Evolutionary conservation across 345 rosid genomes (phyloP).

Genomic region (Linum lewisii): DNA sequence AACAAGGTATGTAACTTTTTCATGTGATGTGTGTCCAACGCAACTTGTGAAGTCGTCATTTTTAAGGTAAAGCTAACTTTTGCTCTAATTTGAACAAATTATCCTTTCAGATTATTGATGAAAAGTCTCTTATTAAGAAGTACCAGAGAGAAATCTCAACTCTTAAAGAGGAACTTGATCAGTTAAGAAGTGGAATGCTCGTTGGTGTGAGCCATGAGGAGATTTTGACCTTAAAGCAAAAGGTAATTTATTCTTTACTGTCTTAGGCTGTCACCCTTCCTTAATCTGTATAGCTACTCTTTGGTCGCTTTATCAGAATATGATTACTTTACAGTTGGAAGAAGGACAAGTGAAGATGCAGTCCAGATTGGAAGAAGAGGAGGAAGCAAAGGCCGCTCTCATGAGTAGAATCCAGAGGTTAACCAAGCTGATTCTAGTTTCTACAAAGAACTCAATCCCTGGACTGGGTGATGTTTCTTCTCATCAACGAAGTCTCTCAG

Average conservation of each 20-base stretch:
- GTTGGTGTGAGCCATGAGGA: conserved; percentile 94
- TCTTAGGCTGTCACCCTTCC: not conserved
- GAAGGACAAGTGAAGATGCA: conserved; percentile 99
- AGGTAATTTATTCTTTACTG: conserved; percentile 40
- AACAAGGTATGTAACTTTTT: conserved; percentile 53
- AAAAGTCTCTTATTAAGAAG: conserved; percentile 92
- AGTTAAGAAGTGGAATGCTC: conserved; percentile 66
- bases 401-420: conserved; percentile 98
- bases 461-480: conserved; percentile 53
- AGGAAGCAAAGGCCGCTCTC: conserved; percentile 98
- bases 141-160: conserved; percentile 89
- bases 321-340: conserved; percentile 46
- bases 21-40: conserved; percentile 1
- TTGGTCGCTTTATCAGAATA: conserved; percentile 1
- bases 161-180: conserved; percentile 92
- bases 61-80: conserved; percentile 11
- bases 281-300: not conserved
- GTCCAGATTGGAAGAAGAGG: conserved; percentile 98
- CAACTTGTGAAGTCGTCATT: not conserved
- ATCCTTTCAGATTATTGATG: conserved; percentile 80
- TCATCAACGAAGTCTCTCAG: conserved; percentile 68
- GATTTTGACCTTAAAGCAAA: conserved; percentile 72
- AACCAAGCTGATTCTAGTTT: conserved; percentile 96
- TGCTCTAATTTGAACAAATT: conserved; percentile 13
- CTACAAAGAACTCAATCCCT: conserved; percentile 79